Evolutionary conservation across 1,139 yeast species (phyloP), one percentile per base, ranked within the genome.

Genomic region (Magnusiomyces sp.): DNA sequence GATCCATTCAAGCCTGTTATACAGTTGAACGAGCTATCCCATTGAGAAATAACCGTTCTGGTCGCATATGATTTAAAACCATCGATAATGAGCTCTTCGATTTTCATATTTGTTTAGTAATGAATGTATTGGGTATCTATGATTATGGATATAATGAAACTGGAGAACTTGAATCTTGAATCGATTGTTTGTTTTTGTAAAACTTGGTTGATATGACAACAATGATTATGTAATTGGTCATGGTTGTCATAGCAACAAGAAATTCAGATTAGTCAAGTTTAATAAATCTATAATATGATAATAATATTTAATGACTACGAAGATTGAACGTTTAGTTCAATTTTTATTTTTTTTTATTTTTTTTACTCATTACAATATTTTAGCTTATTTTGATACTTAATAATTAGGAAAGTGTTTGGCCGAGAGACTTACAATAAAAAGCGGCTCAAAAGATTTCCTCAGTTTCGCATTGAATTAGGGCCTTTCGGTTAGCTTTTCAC

Each of bases 31-130:
- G 85, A 95, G 1, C 88, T 77, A 66, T 94, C 98, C 97, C 98
- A 94, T 32, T 83, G 87, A 1, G 95, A 79, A 32, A 94, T 87
- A 40, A 90, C 97, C 0, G 98, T 92, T 71, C 98, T 85, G 1
- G 95, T 85, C 20, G 97, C 97, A 61, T 94, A 94, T 31, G 97
- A 89, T 70, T 94, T 94, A 77, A 94, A 94, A 46, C 99, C 99
- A 68, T 94, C 98, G 50, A 94, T 83, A 57, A 94, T 89, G 54
- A 94, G 77, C 65, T 94, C 98, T 61, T 90, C 96, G 10, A 94
- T 95, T 69, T 82, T 84, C 98, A 92, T 92, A 17, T 34, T 40
- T 49, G 34, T 44, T 7, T 16, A 13, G 34, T 29, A 14, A 34
- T 23, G 4, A 14, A 34, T 23, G 4, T 23, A 23, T 7, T 23